A percentile compares a stretch with the other conserved stretches of the same genome.
These are phyloP conservation scores for Ceratocystis albifundus DNA, from an alignment of 2,329 filamentous ascomycete genomes.

Conservation along the genomic window DNA sequence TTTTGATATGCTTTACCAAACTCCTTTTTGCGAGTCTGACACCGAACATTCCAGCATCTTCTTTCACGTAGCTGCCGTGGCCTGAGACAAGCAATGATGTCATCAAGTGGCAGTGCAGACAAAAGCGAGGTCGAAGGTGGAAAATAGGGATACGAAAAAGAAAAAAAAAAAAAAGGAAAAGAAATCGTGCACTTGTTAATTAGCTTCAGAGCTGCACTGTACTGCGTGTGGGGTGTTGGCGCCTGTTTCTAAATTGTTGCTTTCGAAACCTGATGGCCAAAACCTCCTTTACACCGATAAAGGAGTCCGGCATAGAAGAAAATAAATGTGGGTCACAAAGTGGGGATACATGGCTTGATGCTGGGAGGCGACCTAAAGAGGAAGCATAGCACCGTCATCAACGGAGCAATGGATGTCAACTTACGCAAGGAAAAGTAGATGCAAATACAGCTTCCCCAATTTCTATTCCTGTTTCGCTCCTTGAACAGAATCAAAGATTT, in stretches of 20 bases:
- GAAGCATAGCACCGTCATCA: not conserved
- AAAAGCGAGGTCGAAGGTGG: not conserved
- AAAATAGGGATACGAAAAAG: not conserved
- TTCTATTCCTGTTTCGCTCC: not conserved
- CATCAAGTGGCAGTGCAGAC: not conserved
- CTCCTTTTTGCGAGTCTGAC: not conserved
- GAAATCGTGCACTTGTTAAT: not conserved
- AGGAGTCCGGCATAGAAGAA: not conserved
- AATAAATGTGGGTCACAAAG: not conserved
- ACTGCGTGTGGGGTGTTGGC: not conserved
- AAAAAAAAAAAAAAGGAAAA: no score
- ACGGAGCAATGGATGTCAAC: constrained; percentile 10
- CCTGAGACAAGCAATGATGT: constrained; percentile 1
- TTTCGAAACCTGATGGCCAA: not conserved
- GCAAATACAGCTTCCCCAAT: not conserved
- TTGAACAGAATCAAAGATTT: not conserved
- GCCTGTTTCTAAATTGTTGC: not conserved
- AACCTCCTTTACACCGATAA: constrained; percentile 10
- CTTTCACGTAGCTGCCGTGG: not conserved
- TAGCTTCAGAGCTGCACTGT: not conserved
- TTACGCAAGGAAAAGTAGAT: not conserved
- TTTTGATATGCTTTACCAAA: not conserved
- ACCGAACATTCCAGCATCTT: not conserved
- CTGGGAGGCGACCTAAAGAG: not conserved
- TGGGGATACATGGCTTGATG: not conserved